Percentiles rank a stretch among this genome's conserved stretches.
Evolutionary conservation across 2,329 filamentous ascomycete species (phyloP).

Genomic region (Aspergillus neoniger): DNA sequence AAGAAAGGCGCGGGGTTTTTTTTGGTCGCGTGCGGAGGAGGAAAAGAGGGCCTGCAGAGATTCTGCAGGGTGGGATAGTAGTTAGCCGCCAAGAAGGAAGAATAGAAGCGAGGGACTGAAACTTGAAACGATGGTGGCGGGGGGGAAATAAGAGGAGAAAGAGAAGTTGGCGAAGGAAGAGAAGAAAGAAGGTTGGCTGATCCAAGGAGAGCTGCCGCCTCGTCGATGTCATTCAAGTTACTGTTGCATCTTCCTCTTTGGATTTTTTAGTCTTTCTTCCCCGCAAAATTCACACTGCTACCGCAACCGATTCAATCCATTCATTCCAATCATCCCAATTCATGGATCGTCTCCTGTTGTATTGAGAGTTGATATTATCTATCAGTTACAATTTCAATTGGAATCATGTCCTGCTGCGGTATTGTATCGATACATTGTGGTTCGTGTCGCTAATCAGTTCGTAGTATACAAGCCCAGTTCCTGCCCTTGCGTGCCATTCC

Average conservation of each 20-base stretch:
- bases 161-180: not conserved
- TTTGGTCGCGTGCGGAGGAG: not conserved
- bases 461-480: constrained; percentile 25
- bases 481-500: not conserved
- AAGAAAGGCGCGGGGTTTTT: not conserved
- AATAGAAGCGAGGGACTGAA: constrained; percentile 6
- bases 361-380: no score
- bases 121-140: not conserved
- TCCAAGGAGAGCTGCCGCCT: constrained; percentile 1
- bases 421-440: constrained; percentile 32
- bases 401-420: not conserved
- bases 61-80: not conserved
- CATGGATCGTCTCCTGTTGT: no score
- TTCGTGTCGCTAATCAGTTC: constrained; percentile 28
- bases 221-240: constrained; percentile 10
- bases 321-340: not conserved
- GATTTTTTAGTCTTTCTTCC: not conserved
- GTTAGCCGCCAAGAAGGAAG: not conserved
- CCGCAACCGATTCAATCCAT: not conserved
- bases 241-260: not conserved
- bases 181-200: constrained; percentile 10
- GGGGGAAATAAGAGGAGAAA: not conserved
- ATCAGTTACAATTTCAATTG: not conserved
- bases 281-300: not conserved
- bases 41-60: not conserved